These are phyloP conservation scores for Leccinum ochraceum DNA, from an alignment of 768 basidiomycete genomes.

Conservation along the genomic window DNA sequence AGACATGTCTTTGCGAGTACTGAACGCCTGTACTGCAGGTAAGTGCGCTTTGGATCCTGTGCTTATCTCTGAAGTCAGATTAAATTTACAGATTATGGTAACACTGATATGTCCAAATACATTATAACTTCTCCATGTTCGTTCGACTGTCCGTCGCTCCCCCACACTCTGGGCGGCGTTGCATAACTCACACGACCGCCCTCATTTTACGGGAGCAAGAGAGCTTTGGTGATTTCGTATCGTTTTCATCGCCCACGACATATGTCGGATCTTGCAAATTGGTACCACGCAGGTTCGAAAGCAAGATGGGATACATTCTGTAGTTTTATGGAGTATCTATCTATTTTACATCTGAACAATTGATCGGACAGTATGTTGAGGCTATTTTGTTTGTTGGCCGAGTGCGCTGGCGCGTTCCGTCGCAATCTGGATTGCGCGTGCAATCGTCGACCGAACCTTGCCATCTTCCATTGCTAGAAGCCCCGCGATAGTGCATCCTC, in stretches of 20 bases:
- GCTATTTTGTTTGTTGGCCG: constrained; percentile 68
- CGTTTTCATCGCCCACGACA: constrained; percentile 34
- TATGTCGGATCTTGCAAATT: constrained; percentile 35
- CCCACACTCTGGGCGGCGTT: constrained; percentile 95
- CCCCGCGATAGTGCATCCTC: constrained; percentile 98
- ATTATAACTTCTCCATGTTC: not conserved
- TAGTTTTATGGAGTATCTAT: not conserved
- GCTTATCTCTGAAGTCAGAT: not conserved
- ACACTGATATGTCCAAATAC: constrained; percentile 4
- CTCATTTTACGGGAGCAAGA: constrained; percentile 98
- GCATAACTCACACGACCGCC: constrained; percentile 67
- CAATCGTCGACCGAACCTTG: constrained; percentile 89
- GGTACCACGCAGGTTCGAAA: constrained; percentile 35
- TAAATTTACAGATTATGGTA: constrained; percentile 1
- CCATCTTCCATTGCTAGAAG: constrained; percentile 94
- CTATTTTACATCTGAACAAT: not conserved
- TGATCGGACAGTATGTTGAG: not conserved
- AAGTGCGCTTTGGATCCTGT: constrained; percentile 3
- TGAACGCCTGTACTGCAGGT: constrained; percentile 16
- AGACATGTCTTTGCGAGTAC: constrained; percentile 32
- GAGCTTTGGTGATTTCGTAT: constrained; percentile 27
- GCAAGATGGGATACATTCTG: constrained; percentile 34
- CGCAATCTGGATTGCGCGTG: constrained; percentile 91
- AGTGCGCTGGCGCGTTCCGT: constrained; percentile 86
- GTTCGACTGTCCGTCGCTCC: constrained; percentile 52